Percentiles rank a stretch among this genome's conserved stretches.
These are phyloP conservation scores for Fagus crenata DNA, from an alignment of 306 rosid species.

Conservation along the genomic window DNA sequence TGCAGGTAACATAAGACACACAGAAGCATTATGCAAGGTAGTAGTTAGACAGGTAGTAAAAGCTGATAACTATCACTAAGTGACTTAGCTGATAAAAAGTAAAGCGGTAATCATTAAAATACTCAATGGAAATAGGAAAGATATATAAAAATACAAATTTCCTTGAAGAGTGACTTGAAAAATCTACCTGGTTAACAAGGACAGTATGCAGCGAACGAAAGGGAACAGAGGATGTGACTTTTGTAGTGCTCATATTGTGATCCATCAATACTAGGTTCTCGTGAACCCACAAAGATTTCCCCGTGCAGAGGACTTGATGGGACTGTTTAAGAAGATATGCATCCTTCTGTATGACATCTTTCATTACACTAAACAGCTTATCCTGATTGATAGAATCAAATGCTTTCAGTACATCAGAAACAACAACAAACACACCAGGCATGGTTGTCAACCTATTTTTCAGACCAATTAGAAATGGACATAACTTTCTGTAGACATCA, in stretches of 20 bases:
- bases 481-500: slow-evolving; percentile 66
- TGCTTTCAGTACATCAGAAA: slow-evolving; percentile 82
- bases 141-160: slow-evolving; percentile 14
- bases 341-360: slow-evolving; percentile 45
- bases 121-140: slow-evolving; percentile 10
- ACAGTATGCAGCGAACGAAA: slow-evolving; percentile 42
- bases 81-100: neutral
- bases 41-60: neutral
- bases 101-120: neutral
- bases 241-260: slow-evolving; percentile 33
- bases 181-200: slow-evolving; percentile 62
- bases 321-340: slow-evolving; percentile 52
- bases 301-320: slow-evolving; percentile 58
- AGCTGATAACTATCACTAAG: neutral
- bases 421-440: slow-evolving; percentile 59
- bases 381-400: slow-evolving; percentile 82
- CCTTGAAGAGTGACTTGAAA: slow-evolving; percentile 1
- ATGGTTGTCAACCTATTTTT: slow-evolving; percentile 36
- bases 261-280: slow-evolving; percentile 41
- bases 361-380: slow-evolving; percentile 64
- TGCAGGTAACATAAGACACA: neutral
- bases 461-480: slow-evolving; percentile 54
- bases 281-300: slow-evolving; percentile 63
- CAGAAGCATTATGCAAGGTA: neutral
- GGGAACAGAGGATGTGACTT: slow-evolving; percentile 34